Conservation (phyloP, 768 basidiomycete species). For the Boletus eberwhitei region DNA sequence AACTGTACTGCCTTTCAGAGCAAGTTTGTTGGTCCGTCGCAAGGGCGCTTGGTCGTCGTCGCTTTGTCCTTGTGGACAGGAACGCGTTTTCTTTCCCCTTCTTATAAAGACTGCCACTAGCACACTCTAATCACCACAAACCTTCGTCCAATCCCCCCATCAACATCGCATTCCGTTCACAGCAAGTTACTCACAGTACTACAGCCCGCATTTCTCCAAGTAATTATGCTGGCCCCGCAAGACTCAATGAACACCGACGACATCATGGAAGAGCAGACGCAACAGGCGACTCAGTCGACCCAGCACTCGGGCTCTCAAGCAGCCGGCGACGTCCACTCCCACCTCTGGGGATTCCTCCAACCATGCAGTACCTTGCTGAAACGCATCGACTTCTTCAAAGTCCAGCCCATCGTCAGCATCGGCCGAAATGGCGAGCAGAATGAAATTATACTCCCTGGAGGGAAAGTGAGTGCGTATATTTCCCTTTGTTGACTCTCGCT, state of each 20-base stretch:
- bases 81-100: slow-evolving; percentile 2
- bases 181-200: background rate
- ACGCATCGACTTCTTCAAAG: slow-evolving; percentile 62
- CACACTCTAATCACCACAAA: background rate
- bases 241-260: slow-evolving; percentile 29
- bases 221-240: slow-evolving; percentile 16
- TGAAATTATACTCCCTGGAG: slow-evolving; percentile 62
- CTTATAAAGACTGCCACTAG: slow-evolving; percentile 20
- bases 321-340: slow-evolving; percentile 18
- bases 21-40: slow-evolving; percentile 12
- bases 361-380: slow-evolving; percentile 52
- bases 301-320: slow-evolving; percentile 33
- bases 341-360: slow-evolving; percentile 71
- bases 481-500: slow-evolving; percentile 1
- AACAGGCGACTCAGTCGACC: slow-evolving; percentile 41
- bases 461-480: slow-evolving; percentile 63
- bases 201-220: slow-evolving; percentile 2
- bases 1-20: slow-evolving; percentile 10
- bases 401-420: slow-evolving; percentile 45
- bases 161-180: background rate
- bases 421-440: slow-evolving; percentile 47
- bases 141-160: too few species aligned
- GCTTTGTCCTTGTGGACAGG: slow-evolving; percentile 22
- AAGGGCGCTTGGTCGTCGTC: background rate
- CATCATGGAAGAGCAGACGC: slow-evolving; percentile 31